Conservation (phyloP, 2,329 filamentous ascomycete species). For the Biscogniauxia marginata region DNA sequence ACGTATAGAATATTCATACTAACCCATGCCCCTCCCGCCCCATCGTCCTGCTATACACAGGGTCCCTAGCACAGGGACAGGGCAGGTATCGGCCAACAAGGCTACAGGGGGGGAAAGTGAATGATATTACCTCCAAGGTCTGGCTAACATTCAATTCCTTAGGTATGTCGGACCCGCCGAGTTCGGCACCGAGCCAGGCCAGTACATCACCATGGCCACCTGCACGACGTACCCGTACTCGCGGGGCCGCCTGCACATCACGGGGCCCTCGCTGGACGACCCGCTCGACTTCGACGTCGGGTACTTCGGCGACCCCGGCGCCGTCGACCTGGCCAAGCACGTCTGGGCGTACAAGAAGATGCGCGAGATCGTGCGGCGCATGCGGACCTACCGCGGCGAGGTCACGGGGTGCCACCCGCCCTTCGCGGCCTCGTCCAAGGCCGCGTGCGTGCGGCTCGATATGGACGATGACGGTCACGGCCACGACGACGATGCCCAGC, state of each 20-base stretch:
- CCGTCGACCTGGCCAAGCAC: conserved; percentile 56
- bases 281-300: conserved; percentile 56
- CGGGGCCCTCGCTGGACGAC: conserved; percentile 38
- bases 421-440: conserved; percentile 42
- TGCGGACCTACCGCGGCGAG: conserved; percentile 50
- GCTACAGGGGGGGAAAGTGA: too few species aligned
- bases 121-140: background rate
- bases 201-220: conserved; percentile 50
- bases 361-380: conserved; percentile 59
- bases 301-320: conserved; percentile 49
- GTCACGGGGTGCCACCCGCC: conserved; percentile 41
- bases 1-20: conserved; percentile 29
- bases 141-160: background rate
- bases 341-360: conserved; percentile 64
- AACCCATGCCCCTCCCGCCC: conserved; percentile 16
- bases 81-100: too few species aligned
- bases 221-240: conserved; percentile 61
- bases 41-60: background rate
- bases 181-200: conserved; percentile 23
- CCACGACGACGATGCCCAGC: background rate
- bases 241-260: conserved; percentile 60
- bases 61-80: too few species aligned
- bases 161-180: background rate
- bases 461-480: background rate
- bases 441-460: conserved; percentile 16